phyloP scores from a whole-genome alignment of 31 red algal species.

The Endocladia muricata region DNA sequence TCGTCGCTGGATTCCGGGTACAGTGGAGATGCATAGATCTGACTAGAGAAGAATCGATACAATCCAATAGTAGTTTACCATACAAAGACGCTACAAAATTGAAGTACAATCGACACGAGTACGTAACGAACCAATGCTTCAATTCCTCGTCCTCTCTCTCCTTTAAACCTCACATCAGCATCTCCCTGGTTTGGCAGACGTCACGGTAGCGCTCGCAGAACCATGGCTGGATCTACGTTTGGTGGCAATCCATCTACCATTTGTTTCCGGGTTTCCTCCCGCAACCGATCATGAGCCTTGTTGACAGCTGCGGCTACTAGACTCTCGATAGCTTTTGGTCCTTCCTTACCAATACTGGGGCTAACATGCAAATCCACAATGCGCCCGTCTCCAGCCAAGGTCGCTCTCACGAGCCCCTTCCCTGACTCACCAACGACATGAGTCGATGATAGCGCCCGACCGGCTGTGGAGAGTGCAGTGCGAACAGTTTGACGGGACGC shows the following conservation, averaged over 20 bases:
- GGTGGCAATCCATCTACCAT: conserved; percentile 54
- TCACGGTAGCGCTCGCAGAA: conserved; percentile 66
- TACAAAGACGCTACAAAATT: too few species aligned
- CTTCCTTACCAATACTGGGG: conserved; percentile 61
- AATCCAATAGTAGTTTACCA: too few species aligned
- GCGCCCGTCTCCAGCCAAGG: conserved; percentile 62
- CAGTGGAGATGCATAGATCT: too few species aligned
- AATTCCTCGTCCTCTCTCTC: too few species aligned
- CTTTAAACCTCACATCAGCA: too few species aligned
- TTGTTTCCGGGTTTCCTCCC: conserved; percentile 61
- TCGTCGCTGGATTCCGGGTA: too few species aligned
- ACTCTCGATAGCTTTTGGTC: conserved; percentile 51
- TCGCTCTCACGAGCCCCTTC: conserved; percentile 57
- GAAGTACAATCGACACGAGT: too few species aligned
- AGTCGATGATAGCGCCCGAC: conserved; percentile 57
- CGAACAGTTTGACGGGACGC: conserved; percentile 6
- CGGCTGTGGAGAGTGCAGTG: conserved; percentile 46
- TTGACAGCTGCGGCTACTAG: conserved; percentile 61
- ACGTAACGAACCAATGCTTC: too few species aligned
- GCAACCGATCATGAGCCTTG: conserved; percentile 54
- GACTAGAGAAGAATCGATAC: too few species aligned
- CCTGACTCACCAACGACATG: conserved; percentile 56
- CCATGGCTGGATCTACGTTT: conserved; percentile 66
- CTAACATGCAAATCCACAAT: conserved; percentile 55
- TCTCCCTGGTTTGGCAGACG: too few species aligned